These are phyloP conservation scores for Fonsecaea nubica DNA, from an alignment of 2,329 filamentous ascomycete genomes.

Conservation along the genomic window DNA sequence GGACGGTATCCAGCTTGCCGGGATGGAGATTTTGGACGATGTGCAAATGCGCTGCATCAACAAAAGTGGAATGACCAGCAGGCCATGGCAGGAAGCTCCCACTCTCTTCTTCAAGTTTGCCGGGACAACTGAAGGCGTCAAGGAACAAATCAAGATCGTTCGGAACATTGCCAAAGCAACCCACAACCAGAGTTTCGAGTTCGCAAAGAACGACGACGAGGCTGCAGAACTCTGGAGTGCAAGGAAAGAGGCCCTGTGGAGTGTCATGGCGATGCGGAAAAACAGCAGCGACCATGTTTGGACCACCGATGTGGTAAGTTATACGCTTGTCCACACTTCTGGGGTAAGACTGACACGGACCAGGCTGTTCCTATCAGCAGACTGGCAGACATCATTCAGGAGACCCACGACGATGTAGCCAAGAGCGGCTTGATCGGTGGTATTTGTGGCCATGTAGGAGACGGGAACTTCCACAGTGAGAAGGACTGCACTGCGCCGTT, in stretches of 20 bases:
- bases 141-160: slow-evolving; percentile 68
- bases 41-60: slow-evolving; percentile 82
- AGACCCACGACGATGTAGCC: slow-evolving; percentile 70
- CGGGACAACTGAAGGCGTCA: slow-evolving; percentile 67
- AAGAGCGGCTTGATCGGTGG: slow-evolving; percentile 67
- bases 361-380: slow-evolving; percentile 73
- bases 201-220: slow-evolving; percentile 69
- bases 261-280: slow-evolving; percentile 69
- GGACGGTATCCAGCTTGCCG: slow-evolving; percentile 81
- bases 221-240: slow-evolving; percentile 76
- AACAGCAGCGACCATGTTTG: slow-evolving; percentile 69
- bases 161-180: slow-evolving; percentile 63
- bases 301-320: slow-evolving; percentile 72
- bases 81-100: slow-evolving; percentile 70
- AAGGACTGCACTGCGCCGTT: slow-evolving; percentile 35
- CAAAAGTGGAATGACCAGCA: slow-evolving; percentile 52
- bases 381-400: slow-evolving; percentile 74
- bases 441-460: slow-evolving; percentile 76
- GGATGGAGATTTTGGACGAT: slow-evolving; percentile 92
- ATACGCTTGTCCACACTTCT: background rate
- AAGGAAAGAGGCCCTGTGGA: slow-evolving; percentile 76
- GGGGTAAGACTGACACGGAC: slow-evolving; percentile 1
- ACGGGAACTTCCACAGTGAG: slow-evolving; percentile 74
- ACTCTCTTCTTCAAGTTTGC: slow-evolving; percentile 80
- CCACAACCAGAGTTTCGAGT: slow-evolving; percentile 69